Base-by-base conservation (phyloP, 805 yeast genomes). In the Blastobotrys robertii region DNA sequence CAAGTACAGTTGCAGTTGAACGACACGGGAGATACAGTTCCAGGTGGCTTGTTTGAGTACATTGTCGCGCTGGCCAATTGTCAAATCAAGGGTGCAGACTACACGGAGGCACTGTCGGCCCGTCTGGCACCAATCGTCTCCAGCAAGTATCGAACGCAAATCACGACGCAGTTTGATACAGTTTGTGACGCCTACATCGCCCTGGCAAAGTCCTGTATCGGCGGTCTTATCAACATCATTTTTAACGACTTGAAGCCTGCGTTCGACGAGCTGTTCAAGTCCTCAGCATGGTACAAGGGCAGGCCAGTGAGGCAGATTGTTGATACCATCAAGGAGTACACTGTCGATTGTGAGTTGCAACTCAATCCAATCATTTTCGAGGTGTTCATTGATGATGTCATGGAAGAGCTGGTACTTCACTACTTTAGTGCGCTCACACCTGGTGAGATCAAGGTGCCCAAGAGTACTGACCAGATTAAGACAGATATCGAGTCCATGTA, bases 61-160 rank as follows among this genome's bases (percentile, higher is more conserved):
- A 63, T 84, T 41, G 74, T 84, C 11, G 95, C 95, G 0, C 69
- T 84, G 12, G 90, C 88, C 2, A 86, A 86, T 61, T 92, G 88
- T 51, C 94, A 83, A 61, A 75, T 79, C 66, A 70, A 78, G 48
- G 80, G 80, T 11, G 81, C 83, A 2, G 81, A 76, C 51, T 75
- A 75, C 49, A 65, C 80, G 2, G 92, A 83, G 49, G 81, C 83
- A 16, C 78, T 84, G 44, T 72, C 81, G 4, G 76, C 75, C 39
- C 72, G 81, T 45, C 72, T 81, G 52, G 74, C 76, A 15, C 76
- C 74, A n/a, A 68, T 77, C 54, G 82, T 85, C 35, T 70, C 81
- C 33, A 79, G 78, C 34, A 73, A 69, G 44, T 82, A 83, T 61
- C 69, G 72, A 42, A 70, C 70, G 12, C 72, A 74, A 42, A 84